These are phyloP conservation scores for Geosmithia flava DNA, from an alignment of 2,329 filamentous ascomycete species.

Conservation along the genomic window DNA sequence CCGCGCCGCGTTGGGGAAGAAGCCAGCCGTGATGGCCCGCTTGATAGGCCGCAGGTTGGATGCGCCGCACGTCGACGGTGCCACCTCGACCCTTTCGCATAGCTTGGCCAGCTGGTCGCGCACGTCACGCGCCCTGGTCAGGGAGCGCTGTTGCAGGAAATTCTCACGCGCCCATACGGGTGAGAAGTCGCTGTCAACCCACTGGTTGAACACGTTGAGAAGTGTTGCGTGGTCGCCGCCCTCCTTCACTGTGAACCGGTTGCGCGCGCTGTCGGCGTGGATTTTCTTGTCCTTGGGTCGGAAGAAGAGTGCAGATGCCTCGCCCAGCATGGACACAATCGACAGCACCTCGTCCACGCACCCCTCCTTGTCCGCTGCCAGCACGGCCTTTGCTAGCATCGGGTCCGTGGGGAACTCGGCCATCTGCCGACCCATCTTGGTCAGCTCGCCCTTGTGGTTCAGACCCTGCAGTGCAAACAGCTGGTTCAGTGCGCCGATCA, in stretches of 20 bases:
- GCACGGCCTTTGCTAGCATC: conserved; percentile 78
- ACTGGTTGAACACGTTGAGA: conserved; percentile 91
- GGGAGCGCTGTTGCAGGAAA: conserved; percentile 81
- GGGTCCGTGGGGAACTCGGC: conserved; percentile 89
- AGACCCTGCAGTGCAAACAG: conserved; percentile 84
- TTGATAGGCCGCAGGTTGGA: conserved; percentile 65
- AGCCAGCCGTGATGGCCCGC: conserved; percentile 79
- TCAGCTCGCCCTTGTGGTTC: conserved; percentile 79
- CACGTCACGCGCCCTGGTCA: conserved; percentile 81
- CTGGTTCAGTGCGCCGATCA: conserved; percentile 81
- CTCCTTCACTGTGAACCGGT: conserved; percentile 79
- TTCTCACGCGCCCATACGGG: conserved; percentile 85
- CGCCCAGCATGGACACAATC: conserved; percentile 88
- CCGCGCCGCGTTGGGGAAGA: conserved; percentile 85
- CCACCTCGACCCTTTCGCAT: conserved; percentile 85
- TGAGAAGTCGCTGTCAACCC: conserved; percentile 84
- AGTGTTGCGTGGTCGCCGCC: conserved; percentile 83
- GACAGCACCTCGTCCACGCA: conserved; percentile 88
- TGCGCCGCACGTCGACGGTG: conserved; percentile 54
- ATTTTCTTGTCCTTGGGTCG: conserved; percentile 95
- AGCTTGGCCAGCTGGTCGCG: conserved; percentile 85
- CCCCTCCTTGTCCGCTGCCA: conserved; percentile 80
- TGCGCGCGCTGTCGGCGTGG: conserved; percentile 81
- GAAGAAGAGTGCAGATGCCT: conserved; percentile 84
- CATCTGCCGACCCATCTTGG: conserved; percentile 86